Percentiles rank a stretch among this genome's conserved stretches.
These are phyloP conservation scores for Tricharina praecox DNA, from an alignment of 495 filamentous ascomycete genomes.

Conservation along the genomic window DNA sequence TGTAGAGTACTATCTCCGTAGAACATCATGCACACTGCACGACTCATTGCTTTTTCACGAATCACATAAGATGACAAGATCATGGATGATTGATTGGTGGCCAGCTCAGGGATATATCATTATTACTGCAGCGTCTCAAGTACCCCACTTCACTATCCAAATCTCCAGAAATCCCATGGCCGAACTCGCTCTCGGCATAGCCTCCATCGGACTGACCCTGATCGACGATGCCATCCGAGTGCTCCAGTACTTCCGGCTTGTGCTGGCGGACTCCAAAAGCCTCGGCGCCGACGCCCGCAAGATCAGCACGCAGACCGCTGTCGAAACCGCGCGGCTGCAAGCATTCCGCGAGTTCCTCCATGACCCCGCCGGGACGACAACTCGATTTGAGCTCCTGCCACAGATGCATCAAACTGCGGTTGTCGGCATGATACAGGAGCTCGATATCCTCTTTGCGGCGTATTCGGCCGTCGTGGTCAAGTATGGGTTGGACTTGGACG, in stretches of 20 bases:
- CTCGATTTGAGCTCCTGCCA: background rate
- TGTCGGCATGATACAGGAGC: background rate
- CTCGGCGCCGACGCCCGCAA: background rate
- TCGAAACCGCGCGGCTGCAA: background rate
- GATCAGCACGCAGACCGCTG: background rate
- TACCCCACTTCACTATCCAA: no score
- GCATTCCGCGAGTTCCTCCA: background rate
- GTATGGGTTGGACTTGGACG: background rate
- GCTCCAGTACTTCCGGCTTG: background rate
- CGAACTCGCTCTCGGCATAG: no score
- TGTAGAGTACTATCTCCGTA: no score
- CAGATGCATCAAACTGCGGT: background rate
- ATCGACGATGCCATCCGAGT: background rate
- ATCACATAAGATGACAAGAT: no score
- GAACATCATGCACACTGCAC: no score
- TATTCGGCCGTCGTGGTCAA: background rate
- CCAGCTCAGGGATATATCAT: no score
- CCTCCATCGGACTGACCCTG: background rate
- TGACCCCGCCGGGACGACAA: background rate
- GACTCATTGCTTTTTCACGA: no score
- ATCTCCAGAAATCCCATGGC: no score
- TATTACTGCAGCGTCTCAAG: no score
- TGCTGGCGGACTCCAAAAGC: background rate
- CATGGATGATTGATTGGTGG: no score
- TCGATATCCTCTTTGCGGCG: background rate